These are phyloP conservation scores for Paramyrothecium roridum DNA, from an alignment of 2,329 filamentous ascomycete genomes.

Conservation along the genomic window DNA sequence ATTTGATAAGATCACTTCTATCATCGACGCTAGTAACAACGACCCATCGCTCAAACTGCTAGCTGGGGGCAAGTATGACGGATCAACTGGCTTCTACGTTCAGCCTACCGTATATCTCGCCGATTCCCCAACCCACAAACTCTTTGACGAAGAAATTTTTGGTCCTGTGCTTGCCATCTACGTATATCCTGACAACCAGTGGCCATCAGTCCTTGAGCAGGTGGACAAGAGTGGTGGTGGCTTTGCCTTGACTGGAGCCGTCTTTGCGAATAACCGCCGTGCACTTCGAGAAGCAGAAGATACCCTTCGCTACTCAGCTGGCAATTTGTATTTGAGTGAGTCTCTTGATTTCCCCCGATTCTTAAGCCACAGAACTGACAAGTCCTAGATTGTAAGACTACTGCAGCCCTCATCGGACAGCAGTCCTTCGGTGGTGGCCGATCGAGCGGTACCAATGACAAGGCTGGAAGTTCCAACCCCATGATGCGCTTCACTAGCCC, in stretches of 20 bases:
- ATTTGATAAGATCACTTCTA: slow-evolving; percentile 75
- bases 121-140: slow-evolving; percentile 68
- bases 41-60: slow-evolving; percentile 72
- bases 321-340: slow-evolving; percentile 53
- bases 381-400: no score
- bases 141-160: slow-evolving; percentile 78
- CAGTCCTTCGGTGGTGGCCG: slow-evolving; percentile 69
- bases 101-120: slow-evolving; percentile 80
- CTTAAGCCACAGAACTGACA: no score
- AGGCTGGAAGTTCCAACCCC: slow-evolving; percentile 64
- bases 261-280: slow-evolving; percentile 45
- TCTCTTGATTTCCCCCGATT: neutral
- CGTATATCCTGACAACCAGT: slow-evolving; percentile 75
- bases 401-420: slow-evolving; percentile 47
- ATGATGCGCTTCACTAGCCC: slow-evolving; percentile 64
- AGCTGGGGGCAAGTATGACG: slow-evolving; percentile 74
- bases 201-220: slow-evolving; percentile 18
- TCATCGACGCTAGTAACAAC: slow-evolving; percentile 76
- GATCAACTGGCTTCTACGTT: slow-evolving; percentile 77
- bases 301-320: slow-evolving; percentile 48
- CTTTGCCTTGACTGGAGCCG: slow-evolving; percentile 51
- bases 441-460: slow-evolving; percentile 70
- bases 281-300: slow-evolving; percentile 49
- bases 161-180: slow-evolving; percentile 73
- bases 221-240: slow-evolving; percentile 66